These are phyloP conservation scores for Clohesyomyces aquaticus DNA, from an alignment of 495 filamentous ascomycete genomes.

Conservation along the genomic window DNA sequence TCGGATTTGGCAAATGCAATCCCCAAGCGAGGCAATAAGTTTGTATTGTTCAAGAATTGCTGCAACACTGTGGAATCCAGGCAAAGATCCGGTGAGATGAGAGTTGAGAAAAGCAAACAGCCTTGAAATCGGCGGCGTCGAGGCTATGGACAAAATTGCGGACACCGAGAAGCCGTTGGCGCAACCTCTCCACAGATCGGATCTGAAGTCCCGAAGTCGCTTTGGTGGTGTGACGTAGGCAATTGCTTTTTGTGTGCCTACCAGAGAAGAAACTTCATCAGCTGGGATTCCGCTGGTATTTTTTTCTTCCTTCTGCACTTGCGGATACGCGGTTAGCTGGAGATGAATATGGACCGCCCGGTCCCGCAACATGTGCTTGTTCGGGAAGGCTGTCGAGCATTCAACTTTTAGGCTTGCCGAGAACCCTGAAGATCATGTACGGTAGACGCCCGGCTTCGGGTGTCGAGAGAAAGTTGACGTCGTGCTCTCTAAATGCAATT, in stretches of 20 bases:
- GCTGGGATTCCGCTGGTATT: background rate
- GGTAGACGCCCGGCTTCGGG: background rate
- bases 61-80: background rate
- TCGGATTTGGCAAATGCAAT: background rate
- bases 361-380: background rate
- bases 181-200: constrained; percentile 13
- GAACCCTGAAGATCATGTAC: constrained; percentile 18
- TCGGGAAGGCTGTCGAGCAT: background rate
- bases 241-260: background rate
- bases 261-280: background rate
- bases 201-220: constrained; percentile 8
- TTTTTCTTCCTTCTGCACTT: background rate
- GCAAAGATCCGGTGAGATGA: background rate
- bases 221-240: constrained; percentile 3
- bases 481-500: background rate
- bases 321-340: background rate
- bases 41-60: no score
- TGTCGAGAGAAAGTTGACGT: no score
- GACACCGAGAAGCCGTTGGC: constrained; percentile 8
- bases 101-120: constrained; percentile 6
- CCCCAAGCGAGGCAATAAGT: background rate
- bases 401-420: background rate
- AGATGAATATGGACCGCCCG: background rate
- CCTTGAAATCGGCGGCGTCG: constrained; percentile 8
- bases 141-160: background rate